Evolutionary conservation across 768 basidiomycete genomes (phyloP).

Genomic region (Lactarius hatsudake): DNA sequence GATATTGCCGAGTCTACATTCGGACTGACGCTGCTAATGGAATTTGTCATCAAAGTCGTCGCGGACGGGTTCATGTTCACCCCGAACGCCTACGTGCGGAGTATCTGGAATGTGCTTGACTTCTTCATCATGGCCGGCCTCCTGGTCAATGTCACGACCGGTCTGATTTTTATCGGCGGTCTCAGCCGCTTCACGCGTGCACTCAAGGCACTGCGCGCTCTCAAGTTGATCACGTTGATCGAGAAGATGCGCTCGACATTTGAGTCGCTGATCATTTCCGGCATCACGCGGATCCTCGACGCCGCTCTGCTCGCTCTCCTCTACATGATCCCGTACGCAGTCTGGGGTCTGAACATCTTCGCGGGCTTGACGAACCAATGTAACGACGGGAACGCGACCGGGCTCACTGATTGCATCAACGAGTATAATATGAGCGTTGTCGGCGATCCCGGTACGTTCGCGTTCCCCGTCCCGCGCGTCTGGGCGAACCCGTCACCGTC

Average conservation of each 20-base stretch:
- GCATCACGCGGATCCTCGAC: slow-evolving; percentile 79
- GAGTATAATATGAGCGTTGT: slow-evolving; percentile 70
- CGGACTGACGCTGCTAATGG: slow-evolving; percentile 66
- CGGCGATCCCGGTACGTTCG: slow-evolving; percentile 49
- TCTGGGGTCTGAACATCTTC: slow-evolving; percentile 95
- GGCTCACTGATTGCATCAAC: slow-evolving; percentile 63
- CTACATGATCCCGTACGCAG: slow-evolving; percentile 89
- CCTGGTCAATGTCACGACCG: slow-evolving; percentile 68
- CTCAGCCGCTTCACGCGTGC: slow-evolving; percentile 79
- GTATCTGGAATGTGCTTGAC: slow-evolving; percentile 91
- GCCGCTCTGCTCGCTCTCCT: slow-evolving; percentile 87
- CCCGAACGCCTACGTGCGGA: slow-evolving; percentile 87
- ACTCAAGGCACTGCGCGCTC: slow-evolving; percentile 82
- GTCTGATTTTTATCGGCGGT: slow-evolving; percentile 72
- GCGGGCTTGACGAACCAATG: slow-evolving; percentile 79
- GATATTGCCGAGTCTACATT: slow-evolving; percentile 75
- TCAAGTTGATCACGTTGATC: slow-evolving; percentile 87
- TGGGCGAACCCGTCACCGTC: slow-evolving; percentile 86
- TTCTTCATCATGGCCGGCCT: slow-evolving; percentile 79
- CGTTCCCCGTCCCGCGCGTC: slow-evolving; percentile 76
- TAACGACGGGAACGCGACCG: slow-evolving; percentile 62
- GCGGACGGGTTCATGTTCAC: slow-evolving; percentile 92
- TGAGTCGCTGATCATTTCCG: slow-evolving; percentile 82
- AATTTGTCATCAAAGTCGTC: slow-evolving; percentile 86
- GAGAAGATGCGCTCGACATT: slow-evolving; percentile 85